A percentile compares a stretch with the other conserved stretches of the same genome.
Evolutionary conservation across 495 filamentous ascomycete species (phyloP).

Genomic region (Bathelium albidoporum): DNA sequence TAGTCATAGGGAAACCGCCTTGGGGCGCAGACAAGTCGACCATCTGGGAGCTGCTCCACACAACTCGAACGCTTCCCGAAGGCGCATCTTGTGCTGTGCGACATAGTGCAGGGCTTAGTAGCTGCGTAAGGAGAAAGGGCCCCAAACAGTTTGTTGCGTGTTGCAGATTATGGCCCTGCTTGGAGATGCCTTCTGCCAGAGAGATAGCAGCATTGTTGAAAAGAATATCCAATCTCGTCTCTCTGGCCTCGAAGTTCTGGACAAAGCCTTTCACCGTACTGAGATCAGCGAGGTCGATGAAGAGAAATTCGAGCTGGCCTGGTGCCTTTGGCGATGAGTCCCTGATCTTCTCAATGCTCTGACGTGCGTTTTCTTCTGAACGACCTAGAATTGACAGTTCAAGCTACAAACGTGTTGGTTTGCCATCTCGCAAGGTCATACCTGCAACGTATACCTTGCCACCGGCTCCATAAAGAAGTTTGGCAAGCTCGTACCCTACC

Average conservation of each 20-base stretch:
- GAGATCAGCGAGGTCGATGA: conserved; percentile 27
- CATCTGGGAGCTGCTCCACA: conserved; percentile 26
- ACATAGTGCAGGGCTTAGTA: conserved; percentile 36
- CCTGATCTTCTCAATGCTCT: conserved; percentile 32
- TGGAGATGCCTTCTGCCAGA: conserved; percentile 15
- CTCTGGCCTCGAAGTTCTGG: conserved; percentile 7
- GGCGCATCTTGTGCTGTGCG: conserved; percentile 24
- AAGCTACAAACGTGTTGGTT: too few relatives aligned
- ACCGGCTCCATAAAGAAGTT: conserved; percentile 36
- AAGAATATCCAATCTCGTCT: conserved; percentile 13
- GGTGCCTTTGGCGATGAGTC: conserved; percentile 9
- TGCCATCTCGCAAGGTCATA: too few relatives aligned
- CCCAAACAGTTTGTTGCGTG: conserved; percentile 15
- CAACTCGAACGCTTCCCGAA: conserved; percentile 28
- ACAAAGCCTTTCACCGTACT: conserved; percentile 7
- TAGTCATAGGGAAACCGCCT: neutral
- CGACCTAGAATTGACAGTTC: too few relatives aligned
- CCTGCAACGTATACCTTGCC: conserved; percentile 45
- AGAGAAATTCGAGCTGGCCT: conserved; percentile 24
- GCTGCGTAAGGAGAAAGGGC: conserved; percentile 35
- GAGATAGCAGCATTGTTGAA: conserved; percentile 30
- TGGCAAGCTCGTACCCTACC: conserved; percentile 40
- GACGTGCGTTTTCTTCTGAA: conserved; percentile 26
- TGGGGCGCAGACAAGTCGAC: conserved; percentile 8
- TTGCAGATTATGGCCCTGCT: conserved; percentile 7